Evolutionary conservation across 306 rosid genomes (phyloP), one percentile per base, ranked within the genome.

Genomic region (Begonia masoniana): DNA sequence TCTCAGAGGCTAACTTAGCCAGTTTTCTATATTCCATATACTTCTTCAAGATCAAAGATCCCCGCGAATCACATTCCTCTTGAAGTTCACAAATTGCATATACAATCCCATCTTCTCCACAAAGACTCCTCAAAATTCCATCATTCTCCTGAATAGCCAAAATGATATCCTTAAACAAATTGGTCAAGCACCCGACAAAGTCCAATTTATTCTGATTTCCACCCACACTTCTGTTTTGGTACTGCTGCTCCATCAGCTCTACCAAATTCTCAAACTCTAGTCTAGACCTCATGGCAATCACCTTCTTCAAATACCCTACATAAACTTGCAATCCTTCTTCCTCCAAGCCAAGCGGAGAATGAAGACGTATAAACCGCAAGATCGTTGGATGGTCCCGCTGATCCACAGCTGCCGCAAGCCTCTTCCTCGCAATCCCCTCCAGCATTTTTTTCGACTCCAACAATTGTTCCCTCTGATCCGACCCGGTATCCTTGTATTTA

Each of bases 61-160:
- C 96, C 17, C 94, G 71, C 2, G 86, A 73, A 54, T 91, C 96
- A 65, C 96, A 91, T 63, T 86, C 99, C 78, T 86, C 99, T 52
- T 91, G 99, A 48, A 91, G 96, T 74, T 91, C 99, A 42, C 95
- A 86, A 46, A 91, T 83, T 1, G 96, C 94, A 43, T 91, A 91
- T 8, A 81, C 99, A 56, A 91, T 68, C 8, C 99, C 99, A 70
- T 91, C 99, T 65, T 91, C 99, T 2, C 96, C 96, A 48, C 99
- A 91, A 10, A 91, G 76, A 57, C 86, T 78, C 60, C 84, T 74
- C 78, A 86, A 64, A 57, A 91, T 83, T 65, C 70, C 88, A 59
- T 74, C 67, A 54, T 91, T 91, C 66, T 91, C 96, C 54, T 91
- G 94, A 56, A 91, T 57, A 0, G 96, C 99, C 75, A 86, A 56